Percentiles rank a stretch among this genome's conserved stretches.
phyloP scores from a whole-genome alignment of 148 eudicot species.

The Cornus kousa region DNA sequence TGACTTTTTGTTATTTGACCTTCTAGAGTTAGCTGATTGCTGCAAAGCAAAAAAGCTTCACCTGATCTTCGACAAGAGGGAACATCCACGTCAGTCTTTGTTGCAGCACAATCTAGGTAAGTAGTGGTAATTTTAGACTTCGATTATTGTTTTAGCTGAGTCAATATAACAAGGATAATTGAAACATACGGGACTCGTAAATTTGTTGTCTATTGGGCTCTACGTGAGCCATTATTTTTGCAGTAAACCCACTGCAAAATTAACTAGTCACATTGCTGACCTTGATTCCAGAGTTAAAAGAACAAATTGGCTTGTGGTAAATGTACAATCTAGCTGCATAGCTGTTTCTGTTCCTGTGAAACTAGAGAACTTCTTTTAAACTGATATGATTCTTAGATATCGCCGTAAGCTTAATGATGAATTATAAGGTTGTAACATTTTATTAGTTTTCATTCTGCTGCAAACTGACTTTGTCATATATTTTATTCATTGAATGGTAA shows the following conservation, averaged over 20 bases:
- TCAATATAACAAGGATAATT: conserved; percentile 3
- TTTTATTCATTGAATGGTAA: background rate
- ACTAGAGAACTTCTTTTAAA: background rate
- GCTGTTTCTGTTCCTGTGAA: background rate
- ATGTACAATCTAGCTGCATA: background rate
- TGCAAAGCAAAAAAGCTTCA: conserved; percentile 89
- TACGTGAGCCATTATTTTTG: background rate
- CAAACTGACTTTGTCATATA: background rate
- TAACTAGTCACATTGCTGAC: background rate
- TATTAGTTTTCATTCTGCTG: background rate
- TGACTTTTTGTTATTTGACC: conserved; percentile 78
- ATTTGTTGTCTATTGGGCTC: background rate
- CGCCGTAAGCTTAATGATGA: background rate
- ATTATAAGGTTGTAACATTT: background rate
- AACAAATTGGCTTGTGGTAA: background rate
- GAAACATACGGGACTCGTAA: background rate
- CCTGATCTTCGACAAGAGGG: conserved; percentile 79
- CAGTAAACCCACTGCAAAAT: background rate
- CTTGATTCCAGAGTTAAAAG: background rate
- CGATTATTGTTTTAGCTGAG: conserved; percentile 7
- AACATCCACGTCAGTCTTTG: conserved; percentile 81
- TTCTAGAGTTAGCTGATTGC: conserved; percentile 97
- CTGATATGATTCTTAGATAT: background rate
- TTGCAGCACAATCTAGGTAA: conserved; percentile 97
- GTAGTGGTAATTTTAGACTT: conserved; percentile 10